These are phyloP conservation scores for Fonsecaea erecta DNA, from an alignment of 2,329 filamentous ascomycete species.

Conservation along the genomic window DNA sequence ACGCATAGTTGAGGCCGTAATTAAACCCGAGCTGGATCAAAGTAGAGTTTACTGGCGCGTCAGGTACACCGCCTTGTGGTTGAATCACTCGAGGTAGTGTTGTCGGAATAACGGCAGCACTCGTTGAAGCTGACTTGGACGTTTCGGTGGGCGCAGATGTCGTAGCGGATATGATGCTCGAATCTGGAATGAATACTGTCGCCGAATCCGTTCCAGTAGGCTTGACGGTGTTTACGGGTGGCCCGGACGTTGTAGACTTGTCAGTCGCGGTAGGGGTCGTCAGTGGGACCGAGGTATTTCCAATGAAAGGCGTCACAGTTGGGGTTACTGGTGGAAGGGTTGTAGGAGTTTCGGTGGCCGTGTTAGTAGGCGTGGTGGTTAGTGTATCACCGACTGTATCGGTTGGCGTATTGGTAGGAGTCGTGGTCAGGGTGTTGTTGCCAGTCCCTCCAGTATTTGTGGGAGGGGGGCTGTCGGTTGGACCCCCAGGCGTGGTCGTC, in stretches of 20 bases:
- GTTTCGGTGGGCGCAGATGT: constrained; percentile 39
- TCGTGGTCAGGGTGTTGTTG: constrained; percentile 4
- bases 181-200: constrained; percentile 45
- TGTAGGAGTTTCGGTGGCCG: constrained; percentile 4
- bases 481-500: constrained; percentile 2
- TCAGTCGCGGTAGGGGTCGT: constrained; percentile 15
- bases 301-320: constrained; percentile 33
- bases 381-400: constrained; percentile 2
- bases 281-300: constrained; percentile 25
- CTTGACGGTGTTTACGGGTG: constrained; percentile 39
- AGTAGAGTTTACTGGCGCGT: constrained; percentile 66
- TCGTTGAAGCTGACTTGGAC: constrained; percentile 44
- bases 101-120: constrained; percentile 62
- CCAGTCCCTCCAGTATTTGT: neutral
- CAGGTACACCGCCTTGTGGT: constrained; percentile 64
- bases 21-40: constrained; percentile 85
- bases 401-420: constrained; percentile 13
- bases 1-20: constrained; percentile 79
- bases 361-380: constrained; percentile 11
- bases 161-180: constrained; percentile 40
- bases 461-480: neutral
- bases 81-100: constrained; percentile 75
- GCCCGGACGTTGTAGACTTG: constrained; percentile 17
- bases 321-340: constrained; percentile 20
- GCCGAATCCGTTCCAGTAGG: constrained; percentile 54